Evolutionary conservation across 73 alveolate species (phyloP), one percentile per base, ranked within the genome.

Genomic region (Symbiodinium pilosum): DNA sequence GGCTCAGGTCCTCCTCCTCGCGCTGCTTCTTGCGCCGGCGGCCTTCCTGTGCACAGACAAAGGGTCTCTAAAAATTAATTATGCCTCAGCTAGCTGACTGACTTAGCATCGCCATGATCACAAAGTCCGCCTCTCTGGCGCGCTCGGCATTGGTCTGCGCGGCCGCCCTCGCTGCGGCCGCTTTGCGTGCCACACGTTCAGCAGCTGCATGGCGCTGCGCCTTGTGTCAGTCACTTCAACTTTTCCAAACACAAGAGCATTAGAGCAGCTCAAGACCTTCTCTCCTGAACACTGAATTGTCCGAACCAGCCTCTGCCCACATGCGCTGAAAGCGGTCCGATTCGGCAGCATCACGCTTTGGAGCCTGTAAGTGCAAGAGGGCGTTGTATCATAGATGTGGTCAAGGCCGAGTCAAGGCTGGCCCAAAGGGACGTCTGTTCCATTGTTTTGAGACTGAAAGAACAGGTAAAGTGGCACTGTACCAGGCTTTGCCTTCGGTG

Each of bases 271-370:
- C n/a, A n/a, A n/a, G n/a, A n/a, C n/a, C n/a, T n/a, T n/a, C n/a
- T n/a, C n/a, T n/a, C n/a, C n/a, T n/a, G n/a, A n/a, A n/a, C n/a
- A n/a, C n/a, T n/a, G n/a, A n/a, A n/a, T n/a, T n/a, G n/a, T n/a
- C n/a, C n/a, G n/a, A n/a, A 64, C 38, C 81, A 2, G 86, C 95
- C 95, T 88, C 95, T 39, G 95, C 95, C 95, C 95, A 88, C 95
- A 88, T 88, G 0, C 81, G 81, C 81, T 64, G 81, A 38, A 64
- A 64, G 81, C 81, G 81, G 30, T 64, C 81, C 0, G 81, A 64
- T 38, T 64, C 81, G 39, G 81, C 81, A 28, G 40, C 24, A 1
- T 8, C 34, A 8, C 81, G 81, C 81, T 64, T 28, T 38, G 81
- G 81, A 20, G 81, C 81, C 81, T 64, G 81, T 12, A 0, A 47